These are phyloP conservation scores for Penicillium sp. DNA, from an alignment of 2,329 filamentous ascomycete species.

Conservation along the genomic window DNA sequence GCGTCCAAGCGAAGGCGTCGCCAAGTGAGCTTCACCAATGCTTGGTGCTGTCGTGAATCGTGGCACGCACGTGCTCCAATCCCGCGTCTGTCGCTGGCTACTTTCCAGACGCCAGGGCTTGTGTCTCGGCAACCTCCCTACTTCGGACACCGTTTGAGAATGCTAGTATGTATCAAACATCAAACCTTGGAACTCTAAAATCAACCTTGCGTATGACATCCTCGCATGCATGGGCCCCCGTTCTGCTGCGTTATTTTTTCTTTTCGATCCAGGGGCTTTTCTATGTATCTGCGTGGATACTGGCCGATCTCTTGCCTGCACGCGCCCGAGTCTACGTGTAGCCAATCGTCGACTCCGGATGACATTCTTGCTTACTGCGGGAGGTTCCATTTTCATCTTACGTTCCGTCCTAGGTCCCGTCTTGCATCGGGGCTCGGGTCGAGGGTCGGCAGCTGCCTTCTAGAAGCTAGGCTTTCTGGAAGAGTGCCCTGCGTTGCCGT, in stretches of 20 bases:
- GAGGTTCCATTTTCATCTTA: neutral
- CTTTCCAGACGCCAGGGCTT: neutral
- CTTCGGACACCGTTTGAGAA: neutral
- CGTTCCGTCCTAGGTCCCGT: neutral
- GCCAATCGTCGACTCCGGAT: neutral
- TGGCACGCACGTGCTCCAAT: slow-evolving; percentile 7
- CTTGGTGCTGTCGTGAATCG: neutral
- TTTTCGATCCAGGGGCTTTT: neutral
- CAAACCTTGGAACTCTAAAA: neutral
- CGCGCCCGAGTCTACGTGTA: neutral
- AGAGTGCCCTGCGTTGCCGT: neutral
- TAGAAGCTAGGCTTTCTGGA: neutral
- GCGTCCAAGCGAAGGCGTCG: slow-evolving; percentile 3
- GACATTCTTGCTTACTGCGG: neutral
- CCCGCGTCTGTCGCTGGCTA: neutral
- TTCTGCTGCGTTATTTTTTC: neutral
- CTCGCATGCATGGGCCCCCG: neutral
- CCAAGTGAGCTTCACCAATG: slow-evolving; percentile 11
- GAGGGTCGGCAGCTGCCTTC: neutral
- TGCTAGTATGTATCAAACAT: too few species aligned
- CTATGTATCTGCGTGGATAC: neutral
- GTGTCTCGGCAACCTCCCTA: neutral
- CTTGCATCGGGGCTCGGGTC: neutral
- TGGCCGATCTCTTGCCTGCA: neutral
- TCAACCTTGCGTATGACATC: neutral